phyloP scores from a whole-genome alignment of 208 protist genomes.

The Trichomonas vaginalis region DNA sequence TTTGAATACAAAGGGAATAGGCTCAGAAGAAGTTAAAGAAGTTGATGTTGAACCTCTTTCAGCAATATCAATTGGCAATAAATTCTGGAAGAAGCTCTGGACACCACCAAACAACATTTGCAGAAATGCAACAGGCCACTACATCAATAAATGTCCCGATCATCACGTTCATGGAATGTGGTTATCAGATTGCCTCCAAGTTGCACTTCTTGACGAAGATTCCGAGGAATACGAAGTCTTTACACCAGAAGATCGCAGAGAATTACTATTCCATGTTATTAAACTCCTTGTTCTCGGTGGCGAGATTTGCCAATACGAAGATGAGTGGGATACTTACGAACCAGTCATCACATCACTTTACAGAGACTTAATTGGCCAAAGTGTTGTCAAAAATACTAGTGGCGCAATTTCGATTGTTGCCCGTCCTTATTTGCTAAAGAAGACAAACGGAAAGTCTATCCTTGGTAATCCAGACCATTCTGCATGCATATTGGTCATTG shows the following conservation, averaged over 20 bases:
- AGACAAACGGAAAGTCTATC: not conserved
- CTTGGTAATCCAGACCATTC: not conserved
- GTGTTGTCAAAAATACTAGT: slow-evolving; percentile 11
- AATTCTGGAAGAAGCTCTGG: not conserved
- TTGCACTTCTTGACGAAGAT: not conserved
- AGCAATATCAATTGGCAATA: not conserved
- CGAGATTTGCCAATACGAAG: slow-evolving; percentile 8
- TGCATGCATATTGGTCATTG: not conserved
- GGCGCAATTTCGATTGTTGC: not conserved
- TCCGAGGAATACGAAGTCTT: slow-evolving; percentile 8
- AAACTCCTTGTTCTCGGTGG: not conserved
- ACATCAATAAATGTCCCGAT: not conserved
- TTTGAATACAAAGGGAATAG: not conserved
- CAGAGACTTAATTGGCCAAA: not conserved
- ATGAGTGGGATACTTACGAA: slow-evolving; percentile 3
- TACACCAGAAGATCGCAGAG: not conserved
- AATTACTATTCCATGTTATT: not conserved
- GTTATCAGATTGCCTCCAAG: not conserved
- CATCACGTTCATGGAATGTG: not conserved
- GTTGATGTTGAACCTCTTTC: not conserved
- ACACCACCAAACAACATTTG: not conserved
- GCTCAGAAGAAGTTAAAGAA: not conserved
- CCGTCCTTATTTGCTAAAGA: not conserved
- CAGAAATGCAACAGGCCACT: not conserved
- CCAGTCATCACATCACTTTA: slow-evolving; percentile 6